Evolutionary conservation across 306 rosid species (phyloP).

Genomic region (Cyamopsis tetragonoloba): DNA sequence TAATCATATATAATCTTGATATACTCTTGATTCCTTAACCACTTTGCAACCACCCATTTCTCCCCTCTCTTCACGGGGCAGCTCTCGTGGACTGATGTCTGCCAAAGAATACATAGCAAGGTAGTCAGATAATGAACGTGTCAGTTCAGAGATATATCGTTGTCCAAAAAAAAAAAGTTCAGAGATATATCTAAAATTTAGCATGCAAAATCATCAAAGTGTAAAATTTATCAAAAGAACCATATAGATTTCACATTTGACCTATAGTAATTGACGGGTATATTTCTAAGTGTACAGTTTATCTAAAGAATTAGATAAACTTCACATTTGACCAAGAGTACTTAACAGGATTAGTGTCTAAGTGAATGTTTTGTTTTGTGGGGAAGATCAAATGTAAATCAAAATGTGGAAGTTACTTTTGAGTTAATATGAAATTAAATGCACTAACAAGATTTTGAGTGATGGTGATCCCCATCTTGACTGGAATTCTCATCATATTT

Average conservation of each 20-base stretch:
- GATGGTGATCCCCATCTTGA: too few species aligned
- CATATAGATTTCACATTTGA: neutral
- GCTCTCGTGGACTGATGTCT: slow-evolving; percentile 89
- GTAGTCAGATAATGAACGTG: neutral
- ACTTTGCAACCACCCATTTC: slow-evolving; percentile 94
- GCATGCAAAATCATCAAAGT: neutral
- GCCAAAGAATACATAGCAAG: slow-evolving; percentile 33
- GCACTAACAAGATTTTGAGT: too few species aligned
- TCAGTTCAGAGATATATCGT: neutral
- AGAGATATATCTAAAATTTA: neutral
- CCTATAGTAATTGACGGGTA: too few species aligned
- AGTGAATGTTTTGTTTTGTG: too few species aligned
- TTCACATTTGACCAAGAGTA: too few species aligned
- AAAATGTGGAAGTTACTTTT: too few species aligned
- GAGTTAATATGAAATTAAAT: too few species aligned
- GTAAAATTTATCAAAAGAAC: neutral
- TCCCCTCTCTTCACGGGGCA: slow-evolving; percentile 81
- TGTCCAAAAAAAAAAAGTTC: too few species aligned
- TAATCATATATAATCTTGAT: slow-evolving; percentile 39
- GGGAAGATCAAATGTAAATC: too few species aligned
- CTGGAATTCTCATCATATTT: too few species aligned
- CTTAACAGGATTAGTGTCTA: too few species aligned
- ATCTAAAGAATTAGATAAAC: neutral
- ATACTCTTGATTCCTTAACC: slow-evolving; percentile 76
- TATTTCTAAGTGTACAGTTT: too few species aligned